These are phyloP conservation scores for Lachancea lanzarotensis DNA, from an alignment of 805 yeast species.

Conservation along the genomic window DNA sequence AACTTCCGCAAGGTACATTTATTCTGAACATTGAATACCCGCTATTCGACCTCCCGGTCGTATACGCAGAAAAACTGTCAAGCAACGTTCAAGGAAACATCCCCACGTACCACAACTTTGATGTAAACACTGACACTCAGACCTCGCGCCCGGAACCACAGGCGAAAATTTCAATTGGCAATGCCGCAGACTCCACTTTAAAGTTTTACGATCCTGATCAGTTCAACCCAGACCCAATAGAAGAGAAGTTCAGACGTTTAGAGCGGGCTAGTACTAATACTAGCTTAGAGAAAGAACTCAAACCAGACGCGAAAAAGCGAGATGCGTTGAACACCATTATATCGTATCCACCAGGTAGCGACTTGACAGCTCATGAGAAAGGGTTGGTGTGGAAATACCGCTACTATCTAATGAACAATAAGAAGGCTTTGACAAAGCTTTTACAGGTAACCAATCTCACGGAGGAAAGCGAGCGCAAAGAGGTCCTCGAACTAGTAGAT, in stretches of 20 bases:
- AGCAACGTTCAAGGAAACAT: conserved; percentile 24
- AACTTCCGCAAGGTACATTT: conserved; percentile 27
- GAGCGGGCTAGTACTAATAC: conserved; percentile 78
- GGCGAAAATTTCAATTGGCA: conserved; percentile 24
- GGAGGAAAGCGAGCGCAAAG: conserved; percentile 71
- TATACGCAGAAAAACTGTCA: conserved; percentile 53
- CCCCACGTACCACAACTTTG: conserved; percentile 41
- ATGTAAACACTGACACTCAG: conserved; percentile 32
- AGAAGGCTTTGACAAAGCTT: conserved; percentile 68
- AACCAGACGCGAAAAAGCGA: conserved; percentile 80
- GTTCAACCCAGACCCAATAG: conserved; percentile 70
- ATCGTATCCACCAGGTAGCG: conserved; percentile 75
- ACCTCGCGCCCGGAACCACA: conserved; percentile 30
- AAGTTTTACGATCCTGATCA: conserved; percentile 66
- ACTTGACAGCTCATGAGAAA: conserved; percentile 73
- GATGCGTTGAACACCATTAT: conserved; percentile 66
- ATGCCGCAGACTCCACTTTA: conserved; percentile 28
- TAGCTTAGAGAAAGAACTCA: conserved; percentile 72
- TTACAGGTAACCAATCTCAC: conserved; percentile 85
- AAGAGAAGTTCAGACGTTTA: conserved; percentile 73
- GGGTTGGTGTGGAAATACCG: conserved; percentile 87
- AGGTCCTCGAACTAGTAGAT: conserved; percentile 67
- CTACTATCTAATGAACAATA: conserved; percentile 66
- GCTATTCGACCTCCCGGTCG: conserved; percentile 65
- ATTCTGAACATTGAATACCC: conserved; percentile 49